phyloP scores from a whole-genome alignment of 140 eudicot genomes.

The Stevia rebaudiana region DNA sequence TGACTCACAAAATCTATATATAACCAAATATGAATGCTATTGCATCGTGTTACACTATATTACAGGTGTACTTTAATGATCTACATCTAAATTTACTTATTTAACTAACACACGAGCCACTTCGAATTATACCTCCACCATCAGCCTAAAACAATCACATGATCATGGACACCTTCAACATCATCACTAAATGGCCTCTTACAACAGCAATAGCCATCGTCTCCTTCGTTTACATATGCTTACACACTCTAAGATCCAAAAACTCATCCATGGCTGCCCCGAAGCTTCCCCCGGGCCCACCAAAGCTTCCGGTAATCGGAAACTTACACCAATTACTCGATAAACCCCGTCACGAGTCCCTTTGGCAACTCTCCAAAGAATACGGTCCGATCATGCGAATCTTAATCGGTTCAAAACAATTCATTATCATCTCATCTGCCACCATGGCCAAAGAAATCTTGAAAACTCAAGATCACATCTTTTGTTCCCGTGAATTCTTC shows the following conservation, averaged over 20 bases:
- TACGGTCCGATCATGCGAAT: conserved; percentile 33
- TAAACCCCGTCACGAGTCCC: conserved; percentile 19
- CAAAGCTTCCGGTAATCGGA: conserved; percentile 28
- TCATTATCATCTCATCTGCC: conserved; percentile 29
- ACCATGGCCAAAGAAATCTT: conserved; percentile 21
- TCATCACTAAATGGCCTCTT: conserved; percentile 15
- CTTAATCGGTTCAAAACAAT: conserved; percentile 27
- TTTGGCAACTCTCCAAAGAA: conserved; percentile 27
- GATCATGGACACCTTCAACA: neutral
- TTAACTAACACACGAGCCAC: too few relatives aligned
- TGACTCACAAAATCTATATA: too few relatives aligned
- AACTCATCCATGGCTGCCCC: neutral
- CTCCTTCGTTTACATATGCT: neutral
- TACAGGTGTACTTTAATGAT: too few relatives aligned
- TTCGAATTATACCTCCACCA: too few relatives aligned
- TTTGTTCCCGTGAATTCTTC: conserved; percentile 11
- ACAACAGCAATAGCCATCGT: neutral
- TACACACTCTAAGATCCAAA: neutral
- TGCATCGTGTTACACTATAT: too few relatives aligned
- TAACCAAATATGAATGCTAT: too few relatives aligned
- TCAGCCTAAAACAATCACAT: too few relatives aligned
- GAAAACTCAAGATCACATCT: conserved; percentile 12
- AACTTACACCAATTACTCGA: conserved; percentile 28
- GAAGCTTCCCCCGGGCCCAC: conserved; percentile 23
- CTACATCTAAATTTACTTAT: too few relatives aligned